A percentile compares a stretch with the other conserved stretches of the same genome.
Evolutionary conservation across 306 rosid species (phyloP).

Genomic region (Rosa multiflora): DNA sequence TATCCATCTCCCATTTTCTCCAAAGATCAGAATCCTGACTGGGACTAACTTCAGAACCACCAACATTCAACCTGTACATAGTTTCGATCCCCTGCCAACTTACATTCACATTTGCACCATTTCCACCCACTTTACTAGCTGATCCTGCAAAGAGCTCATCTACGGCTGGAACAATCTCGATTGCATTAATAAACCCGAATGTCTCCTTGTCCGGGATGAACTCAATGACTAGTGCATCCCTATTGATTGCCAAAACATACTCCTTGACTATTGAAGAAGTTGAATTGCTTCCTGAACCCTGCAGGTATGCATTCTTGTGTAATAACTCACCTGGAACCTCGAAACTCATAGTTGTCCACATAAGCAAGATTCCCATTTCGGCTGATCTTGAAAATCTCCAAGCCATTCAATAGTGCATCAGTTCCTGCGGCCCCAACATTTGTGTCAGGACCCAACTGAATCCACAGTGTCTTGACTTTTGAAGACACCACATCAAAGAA

Average conservation of each 20-base stretch:
- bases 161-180: constrained; percentile 66
- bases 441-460: constrained; percentile 87
- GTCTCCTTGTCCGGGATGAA: constrained; percentile 50
- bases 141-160: constrained; percentile 54
- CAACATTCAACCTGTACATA: constrained; percentile 91
- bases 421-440: constrained; percentile 82
- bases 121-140: constrained; percentile 70
- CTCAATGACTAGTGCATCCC: constrained; percentile 57
- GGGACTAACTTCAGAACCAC: constrained; percentile 68
- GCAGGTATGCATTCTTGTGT: constrained; percentile 43
- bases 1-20: constrained; percentile 87
- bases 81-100: constrained; percentile 62
- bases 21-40: constrained; percentile 60
- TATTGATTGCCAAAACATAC: constrained; percentile 50
- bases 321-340: constrained; percentile 55
- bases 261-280: constrained; percentile 67
- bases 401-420: constrained; percentile 89
- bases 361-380: constrained; percentile 77
- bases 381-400: constrained; percentile 89
- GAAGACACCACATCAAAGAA: constrained; percentile 60
- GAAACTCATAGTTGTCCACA: too few species aligned
- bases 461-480: constrained; percentile 64
- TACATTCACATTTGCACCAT: constrained; percentile 52
- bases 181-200: constrained; percentile 77
- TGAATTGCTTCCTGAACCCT: constrained; percentile 58